phyloP scores from a whole-genome alignment of 192 early-diverging fungal genomes.

The Entomortierella parvispora region DNA sequence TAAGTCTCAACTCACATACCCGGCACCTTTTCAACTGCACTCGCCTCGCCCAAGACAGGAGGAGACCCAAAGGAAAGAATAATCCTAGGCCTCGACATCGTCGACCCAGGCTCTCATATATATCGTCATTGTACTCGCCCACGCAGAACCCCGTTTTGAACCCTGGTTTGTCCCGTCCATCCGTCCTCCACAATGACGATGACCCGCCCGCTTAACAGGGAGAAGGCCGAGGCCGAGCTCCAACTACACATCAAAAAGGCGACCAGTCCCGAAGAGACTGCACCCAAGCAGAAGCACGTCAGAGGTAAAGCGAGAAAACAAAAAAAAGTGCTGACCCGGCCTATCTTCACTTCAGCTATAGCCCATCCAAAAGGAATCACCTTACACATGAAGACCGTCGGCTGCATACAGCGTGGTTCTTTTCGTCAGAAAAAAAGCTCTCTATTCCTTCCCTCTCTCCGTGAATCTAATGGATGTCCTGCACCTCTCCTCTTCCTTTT shows the following conservation, averaged over 20 bases:
- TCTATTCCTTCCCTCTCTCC: slow-evolving; percentile 7
- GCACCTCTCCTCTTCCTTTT: neutral
- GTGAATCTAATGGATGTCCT: neutral
- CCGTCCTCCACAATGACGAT: slow-evolving; percentile 7
- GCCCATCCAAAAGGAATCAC: too few species aligned
- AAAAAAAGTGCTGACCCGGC: neutral
- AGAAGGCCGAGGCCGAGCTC: slow-evolving; percentile 86
- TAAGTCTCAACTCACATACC: too few species aligned
- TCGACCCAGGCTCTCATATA: neutral
- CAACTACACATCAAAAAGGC: slow-evolving; percentile 90
- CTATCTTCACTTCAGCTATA: too few species aligned
- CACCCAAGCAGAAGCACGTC: slow-evolving; percentile 98
- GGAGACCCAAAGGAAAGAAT: too few species aligned
- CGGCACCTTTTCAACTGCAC: too few species aligned
- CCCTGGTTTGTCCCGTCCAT: neutral
- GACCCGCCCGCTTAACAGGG: slow-evolving; percentile 68
- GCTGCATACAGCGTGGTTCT: too few species aligned
- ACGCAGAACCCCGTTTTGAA: too few species aligned
- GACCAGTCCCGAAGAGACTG: slow-evolving; percentile 83
- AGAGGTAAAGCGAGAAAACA: slow-evolving; percentile 52
- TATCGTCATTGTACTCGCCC: too few species aligned
- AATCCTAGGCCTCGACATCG: too few species aligned
- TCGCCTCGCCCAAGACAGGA: too few species aligned
- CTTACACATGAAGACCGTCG: too few species aligned
- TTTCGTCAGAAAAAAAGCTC: slow-evolving; percentile 7